Evolutionary conservation across 768 basidiomycete species (phyloP).

Genomic region (Amanita pseudoporphyria): DNA sequence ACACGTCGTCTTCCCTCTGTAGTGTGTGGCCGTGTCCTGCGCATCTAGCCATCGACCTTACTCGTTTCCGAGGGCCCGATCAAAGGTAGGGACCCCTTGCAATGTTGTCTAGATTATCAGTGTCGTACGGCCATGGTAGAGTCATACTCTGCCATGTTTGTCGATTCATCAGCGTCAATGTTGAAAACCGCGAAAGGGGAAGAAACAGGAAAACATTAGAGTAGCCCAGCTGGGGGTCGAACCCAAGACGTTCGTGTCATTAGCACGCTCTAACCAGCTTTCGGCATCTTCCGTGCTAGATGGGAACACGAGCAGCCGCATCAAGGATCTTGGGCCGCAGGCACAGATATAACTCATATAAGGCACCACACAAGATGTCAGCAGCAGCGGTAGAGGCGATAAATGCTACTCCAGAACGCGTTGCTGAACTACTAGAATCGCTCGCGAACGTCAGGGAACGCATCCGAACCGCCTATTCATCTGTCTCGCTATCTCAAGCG

Average conservation of each 20-base stretch:
- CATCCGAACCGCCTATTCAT: conserved; percentile 27
- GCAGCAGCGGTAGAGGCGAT: background rate
- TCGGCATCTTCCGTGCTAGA: too few species aligned
- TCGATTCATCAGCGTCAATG: too few species aligned
- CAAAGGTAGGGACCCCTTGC: too few species aligned
- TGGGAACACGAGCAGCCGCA: background rate
- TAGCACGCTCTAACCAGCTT: conserved; percentile 93
- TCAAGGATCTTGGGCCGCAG: background rate
- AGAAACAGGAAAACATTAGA: background rate
- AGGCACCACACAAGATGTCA: background rate
- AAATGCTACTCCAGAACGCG: conserved; percentile 30
- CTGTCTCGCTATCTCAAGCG: conserved; percentile 14
- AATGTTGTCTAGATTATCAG: too few species aligned
- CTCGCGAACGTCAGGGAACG: conserved; percentile 43
- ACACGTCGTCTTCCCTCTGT: too few species aligned
- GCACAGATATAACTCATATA: background rate
- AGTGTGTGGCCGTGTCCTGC: too few species aligned
- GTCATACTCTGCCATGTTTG: too few species aligned
- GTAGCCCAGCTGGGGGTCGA: conserved; percentile 73
- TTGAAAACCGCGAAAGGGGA: background rate
- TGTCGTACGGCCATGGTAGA: too few species aligned
- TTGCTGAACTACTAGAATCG: conserved; percentile 40
- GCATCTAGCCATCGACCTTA: too few species aligned
- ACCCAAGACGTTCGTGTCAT: conserved; percentile 79
- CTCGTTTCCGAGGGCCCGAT: too few species aligned